Percentiles rank a stretch among this genome's conserved stretches.
These are phyloP conservation scores for Artomyces pyxidatus DNA, from an alignment of 768 basidiomycete species.

Conservation along the genomic window DNA sequence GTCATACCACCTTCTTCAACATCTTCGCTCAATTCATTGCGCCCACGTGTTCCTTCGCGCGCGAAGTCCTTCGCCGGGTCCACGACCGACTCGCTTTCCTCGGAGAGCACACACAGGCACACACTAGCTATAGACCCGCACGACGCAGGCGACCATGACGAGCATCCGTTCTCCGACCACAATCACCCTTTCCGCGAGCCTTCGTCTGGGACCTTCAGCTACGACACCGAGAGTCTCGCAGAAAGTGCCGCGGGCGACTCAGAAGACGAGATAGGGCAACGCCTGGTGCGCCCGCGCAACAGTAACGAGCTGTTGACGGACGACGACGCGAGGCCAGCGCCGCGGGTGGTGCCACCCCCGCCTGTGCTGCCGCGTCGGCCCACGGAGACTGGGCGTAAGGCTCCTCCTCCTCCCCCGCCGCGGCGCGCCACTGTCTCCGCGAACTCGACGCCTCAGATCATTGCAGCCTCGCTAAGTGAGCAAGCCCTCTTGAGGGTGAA, in stretches of 20 bases:
- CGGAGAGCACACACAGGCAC: too few relatives aligned
- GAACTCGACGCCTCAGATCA: neutral
- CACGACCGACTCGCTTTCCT: slow-evolving; percentile 5
- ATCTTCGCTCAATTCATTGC: slow-evolving; percentile 19
- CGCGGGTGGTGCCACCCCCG: slow-evolving; percentile 6
- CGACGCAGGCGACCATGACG: slow-evolving; percentile 32
- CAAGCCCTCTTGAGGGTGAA: neutral
- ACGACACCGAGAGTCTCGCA: slow-evolving; percentile 34
- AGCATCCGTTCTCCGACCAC: slow-evolving; percentile 38
- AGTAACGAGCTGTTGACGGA: too few relatives aligned
- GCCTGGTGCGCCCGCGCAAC: slow-evolving; percentile 21
- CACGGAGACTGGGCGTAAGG: slow-evolving; percentile 17
- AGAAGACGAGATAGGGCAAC: slow-evolving; percentile 39
- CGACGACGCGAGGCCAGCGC: too few relatives aligned
- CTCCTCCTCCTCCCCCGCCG: slow-evolving; percentile 24
- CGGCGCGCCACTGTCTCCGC: slow-evolving; percentile 18
- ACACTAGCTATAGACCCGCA: too few relatives aligned
- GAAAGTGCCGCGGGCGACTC: slow-evolving; percentile 27
- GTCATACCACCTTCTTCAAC: slow-evolving; percentile 24
- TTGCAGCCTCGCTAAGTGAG: neutral
- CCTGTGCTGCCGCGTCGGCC: slow-evolving; percentile 19
- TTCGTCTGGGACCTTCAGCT: slow-evolving; percentile 31
- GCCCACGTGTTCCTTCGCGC: slow-evolving; percentile 4
- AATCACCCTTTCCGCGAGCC: slow-evolving; percentile 39
- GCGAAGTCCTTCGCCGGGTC: slow-evolving; percentile 7